Evolutionary conservation across 1,284 basidiomycete genomes (phyloP), one percentile per base, ranked within the genome.

Genomic region (Retiboletus flavoniger): DNA sequence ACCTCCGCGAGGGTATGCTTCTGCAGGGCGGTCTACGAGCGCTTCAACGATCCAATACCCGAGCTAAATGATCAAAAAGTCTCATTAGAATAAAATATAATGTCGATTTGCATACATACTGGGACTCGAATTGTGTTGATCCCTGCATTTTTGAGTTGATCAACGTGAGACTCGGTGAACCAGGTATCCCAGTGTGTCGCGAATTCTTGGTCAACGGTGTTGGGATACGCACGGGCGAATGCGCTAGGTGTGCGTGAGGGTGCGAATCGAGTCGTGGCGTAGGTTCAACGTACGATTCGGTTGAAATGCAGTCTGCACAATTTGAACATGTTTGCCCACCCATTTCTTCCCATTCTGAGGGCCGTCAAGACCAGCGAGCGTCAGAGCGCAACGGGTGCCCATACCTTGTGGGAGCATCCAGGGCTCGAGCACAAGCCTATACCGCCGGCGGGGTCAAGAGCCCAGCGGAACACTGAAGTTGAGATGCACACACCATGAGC

Each of bases 11-110:
- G 88, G 83, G 63, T 79, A 91, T 43, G 75, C 79, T 63, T 91
- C 89, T 2, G 70, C 75, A 0, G 66, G 64, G 4, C 83, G 76
- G 63, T 89, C 66, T 0, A 91, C 89, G 7, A 91, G 73, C 7
- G 74, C 75, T 66, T 91, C 89, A 14, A 91, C 72, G 43, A 91
- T 84, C 89, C 89, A 92, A 65, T 85, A 92, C 0, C 89, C 89
- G 24, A 91, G 78, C 87, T 89, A 34, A 26, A 54, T 5, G 8
- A 29, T 39, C 8, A 21, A 45, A 8, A 16, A 14, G 7, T 21
- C 2, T 7, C 17, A 17, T 56, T 35, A 42, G n/a, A 24, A 43
- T 8, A 17, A 2, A n/a, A 24, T 19, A 29, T 2, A 17, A 24
- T 6, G 1, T 6, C 17, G 19, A 11, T 4, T 16, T 8, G 34